Conservation (phyloP, 805 yeast species). For the Wickerhamomyces subpelliculosus region DNA sequence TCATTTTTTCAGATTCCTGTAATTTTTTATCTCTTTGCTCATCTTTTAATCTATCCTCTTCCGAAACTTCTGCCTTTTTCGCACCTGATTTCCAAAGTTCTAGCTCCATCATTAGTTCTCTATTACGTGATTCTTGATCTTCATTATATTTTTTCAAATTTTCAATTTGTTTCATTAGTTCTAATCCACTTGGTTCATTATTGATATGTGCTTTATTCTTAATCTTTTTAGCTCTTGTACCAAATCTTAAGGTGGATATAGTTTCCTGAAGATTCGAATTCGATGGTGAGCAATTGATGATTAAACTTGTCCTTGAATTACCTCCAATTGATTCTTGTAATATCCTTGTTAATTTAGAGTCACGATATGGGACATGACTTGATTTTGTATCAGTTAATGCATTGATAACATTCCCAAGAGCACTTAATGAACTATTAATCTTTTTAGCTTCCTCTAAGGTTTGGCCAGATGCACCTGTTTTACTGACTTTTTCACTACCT, state of each 20-base stretch:
- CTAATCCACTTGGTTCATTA: slow-evolving; percentile 19
- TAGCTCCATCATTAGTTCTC: slow-evolving; percentile 15
- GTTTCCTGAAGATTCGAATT: slow-evolving; percentile 54
- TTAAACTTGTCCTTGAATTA: slow-evolving; percentile 67
- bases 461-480: slow-evolving; percentile 72
- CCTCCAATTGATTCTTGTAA: slow-evolving; percentile 80
- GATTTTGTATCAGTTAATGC: slow-evolving; percentile 65
- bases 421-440: slow-evolving; percentile 70
- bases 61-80: slow-evolving; percentile 2
- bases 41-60: not conserved
- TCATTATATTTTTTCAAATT: slow-evolving; percentile 12
- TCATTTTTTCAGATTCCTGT: not conserved
- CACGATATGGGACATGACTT: slow-evolving; percentile 66
- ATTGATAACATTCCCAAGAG: slow-evolving; percentile 76
- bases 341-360: slow-evolving; percentile 71
- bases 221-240: slow-evolving; percentile 62
- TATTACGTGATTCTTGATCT: slow-evolving; percentile 9
- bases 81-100: slow-evolving; percentile 18
- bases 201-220: slow-evolving; percentile 60
- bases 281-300: slow-evolving; percentile 69
- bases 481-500: slow-evolving; percentile 76
- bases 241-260: slow-evolving; percentile 66
- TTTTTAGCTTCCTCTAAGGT: slow-evolving; percentile 78
- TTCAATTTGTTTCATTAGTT: slow-evolving; percentile 16
- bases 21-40: not conserved